phyloP scores from a whole-genome alignment of 1,139 yeast genomes.

The Yamadazyma atlantica region DNA sequence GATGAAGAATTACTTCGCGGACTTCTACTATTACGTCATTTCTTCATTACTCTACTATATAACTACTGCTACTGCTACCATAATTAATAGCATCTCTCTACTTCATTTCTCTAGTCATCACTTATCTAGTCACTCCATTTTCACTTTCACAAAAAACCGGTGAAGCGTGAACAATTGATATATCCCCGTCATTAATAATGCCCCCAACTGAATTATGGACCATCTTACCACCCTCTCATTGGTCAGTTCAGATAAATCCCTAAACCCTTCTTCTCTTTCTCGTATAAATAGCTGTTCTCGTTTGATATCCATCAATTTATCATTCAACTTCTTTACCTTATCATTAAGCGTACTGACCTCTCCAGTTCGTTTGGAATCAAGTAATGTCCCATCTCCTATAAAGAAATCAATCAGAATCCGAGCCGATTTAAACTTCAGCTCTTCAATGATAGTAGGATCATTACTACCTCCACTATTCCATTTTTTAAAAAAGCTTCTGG shows the following conservation, averaged over 20 bases:
- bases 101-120: no score
- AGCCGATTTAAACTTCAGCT: slow-evolving; percentile 53
- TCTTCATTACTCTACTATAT: no score
- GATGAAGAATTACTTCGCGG: no score
- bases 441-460: slow-evolving; percentile 15
- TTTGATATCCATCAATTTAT: slow-evolving; percentile 55
- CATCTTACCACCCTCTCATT: slow-evolving; percentile 65
- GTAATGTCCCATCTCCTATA: slow-evolving; percentile 50
- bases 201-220: slow-evolving; percentile 61
- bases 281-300: slow-evolving; percentile 68
- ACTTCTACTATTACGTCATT: no score
- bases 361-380: slow-evolving; percentile 53
- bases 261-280: slow-evolving; percentile 66
- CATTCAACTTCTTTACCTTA: slow-evolving; percentile 51
- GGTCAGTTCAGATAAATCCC: slow-evolving; percentile 67
- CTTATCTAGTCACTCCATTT: no score
- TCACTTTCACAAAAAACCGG: slow-evolving; percentile 65
- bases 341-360: slow-evolving; percentile 50
- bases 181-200: slow-evolving; percentile 56
- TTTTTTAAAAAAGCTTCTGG: slow-evolving; percentile 43
- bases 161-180: slow-evolving; percentile 69
- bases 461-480: slow-evolving; percentile 19
- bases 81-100: no score
- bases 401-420: slow-evolving; percentile 51
- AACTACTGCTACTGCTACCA: no score